phyloP scores from a whole-genome alignment of 352 stramenopile species.

The Elongisporangium anandrum region DNA sequence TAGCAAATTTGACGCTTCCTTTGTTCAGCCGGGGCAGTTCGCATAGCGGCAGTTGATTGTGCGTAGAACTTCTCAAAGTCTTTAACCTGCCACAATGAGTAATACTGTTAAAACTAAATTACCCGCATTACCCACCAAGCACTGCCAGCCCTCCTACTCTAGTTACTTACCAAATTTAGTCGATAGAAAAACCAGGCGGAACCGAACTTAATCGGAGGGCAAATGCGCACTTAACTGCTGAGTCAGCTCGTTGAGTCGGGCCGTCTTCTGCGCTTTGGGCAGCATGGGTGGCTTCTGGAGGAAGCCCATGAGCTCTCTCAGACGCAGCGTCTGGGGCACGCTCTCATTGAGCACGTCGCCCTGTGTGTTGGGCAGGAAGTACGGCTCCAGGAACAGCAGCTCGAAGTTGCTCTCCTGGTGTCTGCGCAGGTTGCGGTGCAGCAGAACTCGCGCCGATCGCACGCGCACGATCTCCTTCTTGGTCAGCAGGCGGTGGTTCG shows the following conservation, averaged over 20 bases:
- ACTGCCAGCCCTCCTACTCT: too few species aligned
- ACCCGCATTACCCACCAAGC: too few species aligned
- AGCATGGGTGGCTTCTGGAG: conserved; percentile 17
- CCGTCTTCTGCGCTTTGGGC: conserved; percentile 9
- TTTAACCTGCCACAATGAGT: too few species aligned
- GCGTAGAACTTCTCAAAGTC: too few species aligned
- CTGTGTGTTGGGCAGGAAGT: conserved; percentile 39
- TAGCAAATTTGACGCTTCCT: too few species aligned
- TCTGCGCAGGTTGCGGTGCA: conserved; percentile 49
- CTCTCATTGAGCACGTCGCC: conserved; percentile 20
- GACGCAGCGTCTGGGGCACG: conserved; percentile 43
- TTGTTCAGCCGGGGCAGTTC: too few species aligned
- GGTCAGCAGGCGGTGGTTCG: conserved; percentile 42
- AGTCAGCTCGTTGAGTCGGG: conserved; percentile 25
- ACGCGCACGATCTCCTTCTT: conserved; percentile 40
- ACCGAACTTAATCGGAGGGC: neutral
- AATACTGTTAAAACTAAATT: too few species aligned
- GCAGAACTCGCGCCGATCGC: conserved; percentile 45
- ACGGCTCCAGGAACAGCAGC: conserved; percentile 49
- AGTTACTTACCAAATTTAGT: neutral
- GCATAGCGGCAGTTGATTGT: too few species aligned
- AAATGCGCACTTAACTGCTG: conserved; percentile 13
- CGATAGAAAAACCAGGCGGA: too few species aligned
- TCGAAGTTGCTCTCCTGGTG: conserved; percentile 56
- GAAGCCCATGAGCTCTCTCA: conserved; percentile 42